phyloP scores from a whole-genome alignment of 1,284 basidiomycete genomes.

The Neonothopanus nambi region DNA sequence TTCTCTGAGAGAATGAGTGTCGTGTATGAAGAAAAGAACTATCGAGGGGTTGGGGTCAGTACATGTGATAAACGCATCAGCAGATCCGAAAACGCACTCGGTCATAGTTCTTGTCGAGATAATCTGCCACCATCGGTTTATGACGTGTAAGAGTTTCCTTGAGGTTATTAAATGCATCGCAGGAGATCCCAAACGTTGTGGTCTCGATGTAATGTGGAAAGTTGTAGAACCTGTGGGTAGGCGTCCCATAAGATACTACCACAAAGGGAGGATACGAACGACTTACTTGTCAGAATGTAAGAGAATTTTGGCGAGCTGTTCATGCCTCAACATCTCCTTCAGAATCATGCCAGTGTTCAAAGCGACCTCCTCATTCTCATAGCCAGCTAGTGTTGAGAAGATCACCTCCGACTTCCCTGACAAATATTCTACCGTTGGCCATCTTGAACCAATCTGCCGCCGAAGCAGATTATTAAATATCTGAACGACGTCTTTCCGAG shows the following conservation, averaged over 20 bases:
- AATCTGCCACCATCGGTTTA: conserved; percentile 96
- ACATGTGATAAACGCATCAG: background rate
- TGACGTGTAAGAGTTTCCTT: conserved; percentile 96
- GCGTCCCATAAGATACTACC: background rate
- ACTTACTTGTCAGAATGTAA: conserved; percentile 91
- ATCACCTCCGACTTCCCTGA: conserved; percentile 84
- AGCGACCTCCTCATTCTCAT: conserved; percentile 92
- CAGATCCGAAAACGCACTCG: conserved; percentile 52
- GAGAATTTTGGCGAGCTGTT: conserved; percentile 87
- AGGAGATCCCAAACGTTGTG: conserved; percentile 97
- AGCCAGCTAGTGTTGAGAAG: conserved; percentile 86
- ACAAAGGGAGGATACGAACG: background rate
- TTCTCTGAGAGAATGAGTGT: conserved; percentile 91
- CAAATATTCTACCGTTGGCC: conserved; percentile 95
- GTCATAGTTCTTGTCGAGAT: conserved; percentile 96
- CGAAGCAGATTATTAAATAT: conserved; percentile 97
- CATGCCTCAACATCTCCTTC: conserved; percentile 95
- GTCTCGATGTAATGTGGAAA: conserved; percentile 98
- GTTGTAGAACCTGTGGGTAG: conserved; percentile 81
- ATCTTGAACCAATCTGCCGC: conserved; percentile 90
- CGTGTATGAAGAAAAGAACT: conserved; percentile 97
- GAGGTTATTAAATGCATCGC: conserved; percentile 95
- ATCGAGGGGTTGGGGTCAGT: conserved; percentile 14
- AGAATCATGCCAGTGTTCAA: conserved; percentile 98
- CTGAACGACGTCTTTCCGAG: conserved; percentile 94